These are phyloP conservation scores for Monosporozyma unispora DNA, from an alignment of 805 yeast genomes.

Conservation along the genomic window DNA sequence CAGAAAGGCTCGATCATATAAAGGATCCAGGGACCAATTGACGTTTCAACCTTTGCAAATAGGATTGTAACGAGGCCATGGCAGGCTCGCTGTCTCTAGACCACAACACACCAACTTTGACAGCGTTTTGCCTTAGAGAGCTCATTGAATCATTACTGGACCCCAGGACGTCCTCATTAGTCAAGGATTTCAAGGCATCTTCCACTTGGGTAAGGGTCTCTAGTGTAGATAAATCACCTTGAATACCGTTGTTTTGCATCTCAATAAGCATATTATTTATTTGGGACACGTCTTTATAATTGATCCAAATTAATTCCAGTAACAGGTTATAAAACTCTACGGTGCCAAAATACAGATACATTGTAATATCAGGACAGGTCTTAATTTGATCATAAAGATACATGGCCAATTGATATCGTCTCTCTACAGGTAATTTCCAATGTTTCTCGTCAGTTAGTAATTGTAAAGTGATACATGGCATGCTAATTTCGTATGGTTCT, in stretches of 20 bases:
- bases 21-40: neutral
- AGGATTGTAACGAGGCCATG: conserved; percentile 16
- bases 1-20: neutral
- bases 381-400: conserved; percentile 25
- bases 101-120: conserved; percentile 18
- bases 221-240: conserved; percentile 25
- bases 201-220: conserved; percentile 13
- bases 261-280: conserved; percentile 18
- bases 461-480: conserved; percentile 19
- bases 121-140: neutral
- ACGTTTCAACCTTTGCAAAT: conserved; percentile 7
- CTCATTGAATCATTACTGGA: neutral
- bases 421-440: conserved; percentile 14
- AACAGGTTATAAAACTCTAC: conserved; percentile 25
- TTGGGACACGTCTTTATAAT: conserved; percentile 18
- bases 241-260: conserved; percentile 27
- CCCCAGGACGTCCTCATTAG: conserved; percentile 12
- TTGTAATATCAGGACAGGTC: conserved; percentile 16
- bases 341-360: conserved; percentile 26
- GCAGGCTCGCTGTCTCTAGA: conserved; percentile 18
- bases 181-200: conserved; percentile 16
- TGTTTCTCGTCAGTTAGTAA: conserved; percentile 12
- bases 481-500: conserved; percentile 20
- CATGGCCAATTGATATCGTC: conserved; percentile 19
- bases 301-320: conserved; percentile 24